A percentile compares a stretch with the other conserved stretches of the same genome.
These are phyloP conservation scores for Rauvolfia tetraphylla DNA, from an alignment of 257 asterid genomes.

Conservation along the genomic window DNA sequence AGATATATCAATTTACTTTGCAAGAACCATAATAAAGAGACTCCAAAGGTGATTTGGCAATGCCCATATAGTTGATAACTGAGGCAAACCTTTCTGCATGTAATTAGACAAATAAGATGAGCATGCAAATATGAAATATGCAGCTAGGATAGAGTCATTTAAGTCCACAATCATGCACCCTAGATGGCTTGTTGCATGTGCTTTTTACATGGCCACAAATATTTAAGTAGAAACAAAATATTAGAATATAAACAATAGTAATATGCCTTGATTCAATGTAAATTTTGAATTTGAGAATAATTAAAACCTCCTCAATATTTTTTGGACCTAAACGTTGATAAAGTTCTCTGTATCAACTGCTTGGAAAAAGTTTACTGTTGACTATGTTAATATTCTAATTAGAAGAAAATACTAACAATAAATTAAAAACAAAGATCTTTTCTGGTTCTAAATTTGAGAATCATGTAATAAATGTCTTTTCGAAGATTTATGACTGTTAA, in stretches of 20 bases:
- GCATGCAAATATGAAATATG: not conserved
- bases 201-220: not conserved
- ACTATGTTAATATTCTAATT: not conserved
- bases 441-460: not conserved
- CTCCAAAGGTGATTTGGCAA: not conserved
- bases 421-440: not conserved
- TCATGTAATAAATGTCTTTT: not conserved
- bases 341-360: not conserved
- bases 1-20: no score
- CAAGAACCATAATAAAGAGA: not conserved
- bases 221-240: not conserved
- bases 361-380: not conserved
- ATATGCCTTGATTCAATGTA: no score
- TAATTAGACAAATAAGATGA: not conserved
- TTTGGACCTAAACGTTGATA: not conserved
- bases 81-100: not conserved
- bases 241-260: no score
- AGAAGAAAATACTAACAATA: not conserved
- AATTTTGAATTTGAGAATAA: not conserved
- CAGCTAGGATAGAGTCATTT: not conserved
- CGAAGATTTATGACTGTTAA: not conserved
- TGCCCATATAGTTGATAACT: not conserved
- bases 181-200: not conserved
- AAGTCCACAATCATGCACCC: not conserved
- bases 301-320: not conserved